Evolutionary conservation across 768 basidiomycete species (phyloP), one percentile per base, ranked within the genome.

Genomic region (Panus rudis): DNA sequence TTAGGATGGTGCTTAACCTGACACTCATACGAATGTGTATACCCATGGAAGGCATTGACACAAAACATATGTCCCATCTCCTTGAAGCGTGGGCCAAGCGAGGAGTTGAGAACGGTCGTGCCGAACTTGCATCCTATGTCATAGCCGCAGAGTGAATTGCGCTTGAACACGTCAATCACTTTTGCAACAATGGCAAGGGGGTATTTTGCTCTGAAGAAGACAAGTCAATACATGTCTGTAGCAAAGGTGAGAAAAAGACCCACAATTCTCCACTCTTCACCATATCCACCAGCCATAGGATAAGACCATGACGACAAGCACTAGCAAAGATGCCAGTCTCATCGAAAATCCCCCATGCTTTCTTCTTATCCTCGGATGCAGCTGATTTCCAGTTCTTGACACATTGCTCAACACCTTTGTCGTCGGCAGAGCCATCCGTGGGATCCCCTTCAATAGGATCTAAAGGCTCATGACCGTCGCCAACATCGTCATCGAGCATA

Each of bases 301-400:
- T 48, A 22, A 56, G 30, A 0, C 55, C 55, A 45, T 56, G 55
- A 5, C 50, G 50, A 26, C 54, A 56, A 4, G 43, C 48, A 14
- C 48, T 41, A 0, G 63, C 56, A 45, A 72, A 72, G 8, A 68
- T 51, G 0, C 69, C 66, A 0, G 63, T 59, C 53, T 69, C 63
- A 0, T 62, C 46, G 39, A 66, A 72, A 6, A 66, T 49, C 4
- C 46, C 52, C 64, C 60, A 67, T 57, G 61, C 63, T 16, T 47
- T 53, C 46, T 63, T 67, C 25, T 51, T 46, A 2, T 51, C 48
- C 22, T 66, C 58, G 1, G 52, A 45, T 0, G 52, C 46, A 1
- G 53, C 55, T 1, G 56, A 61, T 46, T 61, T 64, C 64, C 61
- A 66, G 37, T 61, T 61, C 16, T 62, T 45, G 1, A 56, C 55